Evolutionary conservation across 495 filamentous ascomycete genomes (phyloP), one percentile per base, ranked within the genome.

Genomic region (Penicillium bialowiezense): DNA sequence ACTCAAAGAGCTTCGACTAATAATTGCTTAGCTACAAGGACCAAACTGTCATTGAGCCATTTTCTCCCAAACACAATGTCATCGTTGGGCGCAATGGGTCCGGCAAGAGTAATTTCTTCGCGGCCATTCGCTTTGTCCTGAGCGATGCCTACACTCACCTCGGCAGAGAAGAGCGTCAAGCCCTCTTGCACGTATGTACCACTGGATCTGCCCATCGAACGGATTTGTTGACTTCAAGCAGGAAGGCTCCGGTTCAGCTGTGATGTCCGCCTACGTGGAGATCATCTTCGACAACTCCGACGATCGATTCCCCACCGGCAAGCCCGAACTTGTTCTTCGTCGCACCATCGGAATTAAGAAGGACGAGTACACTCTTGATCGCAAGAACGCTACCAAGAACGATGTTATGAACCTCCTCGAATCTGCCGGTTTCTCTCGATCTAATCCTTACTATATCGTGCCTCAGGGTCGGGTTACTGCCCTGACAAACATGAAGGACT

Each of bases 101-200:
- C 2, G 93, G 93, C 59, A 99, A 99, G 77, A 96, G 90, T 67
- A 99, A 99, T 74, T 99, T 99, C 82, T 99, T 99, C 70, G 93
- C 92, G 34, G 93, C 93, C 24, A 97, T 99, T 72, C 91, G 91
- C 17, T 99, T 99, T 67, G 93, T 97, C 19, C 86, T 99, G 51
- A 93, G 91, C 66, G 91, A 98, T 85, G 91, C 89, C 44, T 99
- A 99, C 70, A 92, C 88, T 17, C 89, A 96, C 64, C 89, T 99
- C 82, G 89, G 86, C 39, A 84, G 93, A 52, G 95, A 99, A 65
- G 92, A 97, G 78, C 90, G 93, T 23, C 88, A 95, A 67, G 91
- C 89, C 20, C 83, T 99, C 8, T 78, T 99, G 3, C 93, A 98
- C 64, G 82, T 84, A 75, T 24, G 80, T 65, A 9, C 6, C 1